Evolutionary conservation across 2,329 filamentous ascomycete species (phyloP), one percentile per base, ranked within the genome.

Genomic region (Ascochyta viciae-villosae): DNA sequence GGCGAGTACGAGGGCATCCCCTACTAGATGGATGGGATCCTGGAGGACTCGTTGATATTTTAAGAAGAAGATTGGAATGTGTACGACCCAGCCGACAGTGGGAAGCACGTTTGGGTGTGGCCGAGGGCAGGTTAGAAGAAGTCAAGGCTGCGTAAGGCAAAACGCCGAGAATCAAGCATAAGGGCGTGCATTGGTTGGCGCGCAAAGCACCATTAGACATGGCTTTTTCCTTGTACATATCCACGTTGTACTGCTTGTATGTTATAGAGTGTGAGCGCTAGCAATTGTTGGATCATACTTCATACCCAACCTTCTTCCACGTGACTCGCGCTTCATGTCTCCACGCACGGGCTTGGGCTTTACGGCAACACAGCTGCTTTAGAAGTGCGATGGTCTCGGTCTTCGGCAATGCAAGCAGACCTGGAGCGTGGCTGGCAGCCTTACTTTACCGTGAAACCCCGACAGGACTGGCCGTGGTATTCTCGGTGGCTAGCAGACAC

Each of bases 1-100:
- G 87, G 86, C 41, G 92, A 96, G 79, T 96, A 92, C 71, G 90
- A 96, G 73, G 92, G 92, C 37, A 96, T 96, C 64, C 91, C 91
- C 29, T 74, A 74, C 51, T 74, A 71, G 54, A 50, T 52, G 29
- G 27, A 56, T 39, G 7, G 31, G 13, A 29, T 24, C 15, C 10
- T 39, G 27, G 26, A 53, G 5, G 39, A 26, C 44, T 48, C 34
- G 16, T 24, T 45, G 5, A 16, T 37, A 53, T 19, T 39, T 13
- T 33, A 15, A 44, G 23, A 27, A 27, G 46, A 29, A 31, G 4
- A 45, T 50, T 49, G 49, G 48, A 52, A 48, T 53, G 48, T 53
- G 48, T 19, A 45, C 12, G 38, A 23, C 19, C 48, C 37, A 26
- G 37, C 19, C 13, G 8, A 16, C 22, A 19, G 27, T 19, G 34